Conservation (phyloP, 371 early-diverging fungal genomes). For the Chytridiales sp. region DNA sequence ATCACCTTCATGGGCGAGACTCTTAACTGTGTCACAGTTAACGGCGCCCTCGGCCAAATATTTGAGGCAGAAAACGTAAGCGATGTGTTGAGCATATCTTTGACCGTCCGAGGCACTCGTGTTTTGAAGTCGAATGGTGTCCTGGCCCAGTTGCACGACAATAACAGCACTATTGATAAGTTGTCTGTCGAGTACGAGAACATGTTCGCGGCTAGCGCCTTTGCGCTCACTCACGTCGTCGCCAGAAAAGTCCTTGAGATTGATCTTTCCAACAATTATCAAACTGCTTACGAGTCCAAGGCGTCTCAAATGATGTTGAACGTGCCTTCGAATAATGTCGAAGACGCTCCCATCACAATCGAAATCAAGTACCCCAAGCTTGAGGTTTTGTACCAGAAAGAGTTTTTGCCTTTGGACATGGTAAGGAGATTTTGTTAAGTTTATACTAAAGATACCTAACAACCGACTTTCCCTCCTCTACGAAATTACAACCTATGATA, state of each 20-base stretch:
- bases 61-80: constrained; percentile 14
- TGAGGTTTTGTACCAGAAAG: constrained; percentile 41
- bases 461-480: not conserved
- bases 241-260: constrained; percentile 32
- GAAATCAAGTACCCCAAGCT: constrained; percentile 40
- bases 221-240: constrained; percentile 30
- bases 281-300: constrained; percentile 29
- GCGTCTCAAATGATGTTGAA: constrained; percentile 28
- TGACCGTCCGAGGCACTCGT: constrained; percentile 24
- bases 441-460: too few relatives aligned
- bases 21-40: constrained; percentile 34
- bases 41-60: constrained; percentile 24
- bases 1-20: constrained; percentile 18
- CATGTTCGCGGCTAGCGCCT: constrained; percentile 28
- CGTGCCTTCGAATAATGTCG: not conserved
- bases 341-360: constrained; percentile 15
- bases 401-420: constrained; percentile 41
- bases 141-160: constrained; percentile 28
- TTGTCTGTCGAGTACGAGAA: constrained; percentile 28
- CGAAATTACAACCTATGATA: constrained; percentile 4
- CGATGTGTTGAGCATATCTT: constrained; percentile 21
- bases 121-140: constrained; percentile 24
- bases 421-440: too few relatives aligned
- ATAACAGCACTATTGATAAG: constrained; percentile 12
- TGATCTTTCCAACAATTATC: constrained; percentile 14